These are phyloP conservation scores for Rubia balearica DNA, from an alignment of 305 asterid genomes.

Conservation along the genomic window DNA sequence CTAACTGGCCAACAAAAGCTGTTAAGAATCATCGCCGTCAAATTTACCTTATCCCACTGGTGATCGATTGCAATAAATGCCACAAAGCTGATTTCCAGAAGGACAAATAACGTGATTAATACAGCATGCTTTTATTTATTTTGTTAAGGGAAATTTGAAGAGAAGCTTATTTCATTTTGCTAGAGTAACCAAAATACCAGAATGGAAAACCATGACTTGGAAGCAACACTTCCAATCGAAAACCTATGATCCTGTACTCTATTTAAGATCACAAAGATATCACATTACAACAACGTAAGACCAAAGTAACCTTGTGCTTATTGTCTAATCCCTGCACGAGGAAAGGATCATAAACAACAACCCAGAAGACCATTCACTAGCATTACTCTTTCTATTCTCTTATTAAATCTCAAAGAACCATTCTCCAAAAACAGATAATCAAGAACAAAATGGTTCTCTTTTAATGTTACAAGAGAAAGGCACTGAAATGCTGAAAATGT, in stretches of 20 bases:
- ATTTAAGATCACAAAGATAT: neutral
- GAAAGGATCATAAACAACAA: no score
- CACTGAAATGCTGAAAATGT: neutral
- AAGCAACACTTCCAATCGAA: neutral
- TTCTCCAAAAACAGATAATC: neutral
- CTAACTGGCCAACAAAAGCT: neutral
- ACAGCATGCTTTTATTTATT: constrained; percentile 44
- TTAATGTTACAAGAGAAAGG: neutral
- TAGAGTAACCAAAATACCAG: neutral
- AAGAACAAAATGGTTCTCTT: neutral
- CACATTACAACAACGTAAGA: neutral
- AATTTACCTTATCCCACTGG: constrained; percentile 68
- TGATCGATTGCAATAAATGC: constrained; percentile 67
- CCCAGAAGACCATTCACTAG: neutral
- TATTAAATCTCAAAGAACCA: neutral
- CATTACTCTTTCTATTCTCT: neutral
- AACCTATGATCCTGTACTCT: neutral
- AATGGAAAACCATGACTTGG: neutral
- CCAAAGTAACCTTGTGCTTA: neutral
- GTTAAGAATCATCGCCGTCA: neutral
- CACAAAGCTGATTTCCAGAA: constrained; percentile 56
- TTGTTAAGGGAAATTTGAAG: constrained; percentile 29
- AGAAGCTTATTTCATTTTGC: neutral
- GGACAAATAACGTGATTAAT: constrained; percentile 43
- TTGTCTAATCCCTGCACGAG: no score